These are phyloP conservation scores for Colletotrichum sp. DNA, from an alignment of 2,329 filamentous ascomycete species.

Conservation along the genomic window DNA sequence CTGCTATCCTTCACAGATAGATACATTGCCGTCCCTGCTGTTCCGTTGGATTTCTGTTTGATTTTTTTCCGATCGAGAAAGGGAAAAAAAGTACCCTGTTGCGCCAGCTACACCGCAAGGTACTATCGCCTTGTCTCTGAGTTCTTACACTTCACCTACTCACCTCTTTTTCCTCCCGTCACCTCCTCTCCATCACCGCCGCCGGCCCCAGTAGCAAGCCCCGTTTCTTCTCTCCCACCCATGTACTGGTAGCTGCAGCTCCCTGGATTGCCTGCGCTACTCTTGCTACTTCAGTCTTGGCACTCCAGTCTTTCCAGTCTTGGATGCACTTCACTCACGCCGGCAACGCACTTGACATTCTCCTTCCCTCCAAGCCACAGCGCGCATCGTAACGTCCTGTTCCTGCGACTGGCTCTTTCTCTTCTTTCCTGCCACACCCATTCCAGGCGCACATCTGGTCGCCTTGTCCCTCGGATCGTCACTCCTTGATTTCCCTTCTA, in stretches of 20 bases:
- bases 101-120: neutral
- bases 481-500: slow-evolving; percentile 8
- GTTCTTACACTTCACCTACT: neutral
- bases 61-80: neutral
- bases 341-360: neutral
- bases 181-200: neutral
- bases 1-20: neutral
- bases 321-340: neutral
- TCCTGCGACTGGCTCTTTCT: neutral
- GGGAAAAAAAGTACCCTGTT: neutral
- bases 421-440: slow-evolving; percentile 7
- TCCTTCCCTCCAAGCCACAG: slow-evolving; percentile 14
- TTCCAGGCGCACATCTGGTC: neutral
- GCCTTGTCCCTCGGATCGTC: slow-evolving; percentile 11
- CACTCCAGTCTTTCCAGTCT: slow-evolving; percentile 6
- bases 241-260: neutral
- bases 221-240: slow-evolving; percentile 8
- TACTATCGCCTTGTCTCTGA: neutral
- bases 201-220: slow-evolving; percentile 6
- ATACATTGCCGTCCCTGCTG: neutral
- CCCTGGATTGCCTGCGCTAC: neutral
- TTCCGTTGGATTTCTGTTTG: neutral
- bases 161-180: neutral
- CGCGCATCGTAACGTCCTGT: slow-evolving; percentile 2
- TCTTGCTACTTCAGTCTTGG: neutral